phyloP scores from a whole-genome alignment of 23 red algal genomes.

The Chondrus crispus region DNA sequence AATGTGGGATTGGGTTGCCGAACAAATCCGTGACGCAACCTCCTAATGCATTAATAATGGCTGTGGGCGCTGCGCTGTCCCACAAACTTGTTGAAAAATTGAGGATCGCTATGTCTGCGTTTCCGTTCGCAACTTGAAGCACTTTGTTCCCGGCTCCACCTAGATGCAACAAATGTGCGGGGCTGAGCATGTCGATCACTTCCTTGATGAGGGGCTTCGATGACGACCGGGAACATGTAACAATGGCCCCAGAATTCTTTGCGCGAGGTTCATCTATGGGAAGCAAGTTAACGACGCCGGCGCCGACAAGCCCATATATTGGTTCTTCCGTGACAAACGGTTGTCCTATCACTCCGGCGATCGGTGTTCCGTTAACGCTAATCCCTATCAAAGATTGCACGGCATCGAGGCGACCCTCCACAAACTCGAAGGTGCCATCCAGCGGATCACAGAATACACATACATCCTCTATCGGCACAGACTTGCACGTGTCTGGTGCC shows the following conservation, averaged over 20 bases:
- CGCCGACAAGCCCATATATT: not conserved
- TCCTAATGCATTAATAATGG: conserved; percentile 16
- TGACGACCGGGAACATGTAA: not conserved
- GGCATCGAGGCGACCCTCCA: conserved; percentile 7
- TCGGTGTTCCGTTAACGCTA: not conserved
- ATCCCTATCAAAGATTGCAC: conserved; percentile 17
- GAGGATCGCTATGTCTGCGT: not conserved
- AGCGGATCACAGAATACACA: conserved; percentile 33
- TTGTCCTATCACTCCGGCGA: conserved; percentile 19
- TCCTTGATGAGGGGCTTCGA: not conserved
- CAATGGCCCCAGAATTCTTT: not conserved
- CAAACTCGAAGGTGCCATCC: conserved; percentile 32
- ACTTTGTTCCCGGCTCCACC: conserved; percentile 36
- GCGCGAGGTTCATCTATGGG: no score
- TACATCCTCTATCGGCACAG: not conserved
- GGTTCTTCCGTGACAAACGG: not conserved
- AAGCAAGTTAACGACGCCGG: not conserved
- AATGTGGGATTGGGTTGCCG: conserved; percentile 36
- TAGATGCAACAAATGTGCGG: not conserved
- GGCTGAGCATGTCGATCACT: not conserved
- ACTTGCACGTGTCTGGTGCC: not conserved
- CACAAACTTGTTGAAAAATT: conserved; percentile 32
- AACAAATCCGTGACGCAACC: conserved; percentile 40
- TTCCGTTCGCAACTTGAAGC: not conserved
- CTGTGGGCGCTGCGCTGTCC: conserved; percentile 32